Evolutionary conservation across 2,329 filamentous ascomycete genomes (phyloP).

Genomic region (Lasiodiplodia hormozganensis): DNA sequence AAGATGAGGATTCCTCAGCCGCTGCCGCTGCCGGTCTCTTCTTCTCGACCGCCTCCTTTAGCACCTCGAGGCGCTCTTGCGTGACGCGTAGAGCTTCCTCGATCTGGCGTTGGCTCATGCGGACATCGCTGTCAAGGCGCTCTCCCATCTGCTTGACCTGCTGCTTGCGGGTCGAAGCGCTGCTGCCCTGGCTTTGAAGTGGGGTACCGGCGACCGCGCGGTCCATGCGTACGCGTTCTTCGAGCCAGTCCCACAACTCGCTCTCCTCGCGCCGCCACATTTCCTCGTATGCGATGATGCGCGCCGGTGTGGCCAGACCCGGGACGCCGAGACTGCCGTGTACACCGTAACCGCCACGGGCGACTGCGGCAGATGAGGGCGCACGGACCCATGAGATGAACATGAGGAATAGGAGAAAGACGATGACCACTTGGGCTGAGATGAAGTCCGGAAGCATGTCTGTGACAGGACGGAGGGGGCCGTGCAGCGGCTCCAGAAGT

Average conservation of each 20-base stretch:
- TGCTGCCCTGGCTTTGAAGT: conserved; percentile 10
- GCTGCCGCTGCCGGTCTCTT: not conserved
- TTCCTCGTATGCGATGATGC: conserved; percentile 86
- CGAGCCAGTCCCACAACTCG: conserved; percentile 91
- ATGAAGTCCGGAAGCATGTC: conserved; percentile 75
- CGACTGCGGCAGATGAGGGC: conserved; percentile 30
- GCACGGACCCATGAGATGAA: conserved; percentile 69
- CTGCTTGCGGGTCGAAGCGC: conserved; percentile 35
- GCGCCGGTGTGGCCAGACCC: conserved; percentile 62
- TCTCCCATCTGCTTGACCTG: conserved; percentile 60
- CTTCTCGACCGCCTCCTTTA: conserved; percentile 73
- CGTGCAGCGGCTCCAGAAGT: conserved; percentile 77
- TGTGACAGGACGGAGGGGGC: conserved; percentile 71
- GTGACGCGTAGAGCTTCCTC: conserved; percentile 84
- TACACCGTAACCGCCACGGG: conserved; percentile 31
- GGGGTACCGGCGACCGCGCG: conserved; percentile 42
- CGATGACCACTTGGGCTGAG: conserved; percentile 78
- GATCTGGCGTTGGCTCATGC: conserved; percentile 76
- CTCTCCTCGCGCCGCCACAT: conserved; percentile 89
- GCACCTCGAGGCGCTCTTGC: conserved; percentile 78
- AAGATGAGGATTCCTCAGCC: conserved; percentile 59
- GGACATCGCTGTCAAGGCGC: conserved; percentile 58
- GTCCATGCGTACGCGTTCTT: conserved; percentile 81
- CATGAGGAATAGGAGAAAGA: conserved; percentile 74
- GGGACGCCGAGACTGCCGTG: conserved; percentile 32